phyloP scores from a whole-genome alignment of 345 rosid genomes.

The Theobroma cacao region DNA sequence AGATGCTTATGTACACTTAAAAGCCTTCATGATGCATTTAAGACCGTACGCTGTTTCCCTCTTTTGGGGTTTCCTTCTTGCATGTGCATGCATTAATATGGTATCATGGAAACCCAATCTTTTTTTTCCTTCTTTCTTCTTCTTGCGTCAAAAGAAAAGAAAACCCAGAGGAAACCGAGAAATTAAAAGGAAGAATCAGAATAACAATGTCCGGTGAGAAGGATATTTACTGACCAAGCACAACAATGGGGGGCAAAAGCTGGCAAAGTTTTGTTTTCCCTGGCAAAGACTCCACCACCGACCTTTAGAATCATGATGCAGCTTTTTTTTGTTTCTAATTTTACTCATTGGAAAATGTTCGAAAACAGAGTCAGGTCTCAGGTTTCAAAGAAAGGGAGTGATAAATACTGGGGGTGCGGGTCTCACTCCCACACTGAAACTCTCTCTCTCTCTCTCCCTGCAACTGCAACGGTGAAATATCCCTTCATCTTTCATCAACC shows the following conservation, averaged over 20 bases:
- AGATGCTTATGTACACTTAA: background rate
- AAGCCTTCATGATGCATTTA: background rate
- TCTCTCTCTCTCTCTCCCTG: background rate
- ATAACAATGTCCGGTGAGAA: background rate
- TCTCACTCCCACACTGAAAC: background rate
- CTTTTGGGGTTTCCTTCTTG: slow-evolving; percentile 25
- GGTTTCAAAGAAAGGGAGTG: background rate
- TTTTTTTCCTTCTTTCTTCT: background rate
- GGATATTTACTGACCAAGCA: background rate
- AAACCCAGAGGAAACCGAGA: background rate
- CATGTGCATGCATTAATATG: slow-evolving; percentile 18
- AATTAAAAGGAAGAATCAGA: background rate
- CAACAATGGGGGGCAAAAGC: background rate
- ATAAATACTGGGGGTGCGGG: background rate
- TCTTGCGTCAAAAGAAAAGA: background rate
- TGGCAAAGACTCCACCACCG: background rate
- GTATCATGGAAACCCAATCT: background rate
- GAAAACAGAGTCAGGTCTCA: slow-evolving; percentile 1
- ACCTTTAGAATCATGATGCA: background rate
- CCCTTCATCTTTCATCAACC: background rate
- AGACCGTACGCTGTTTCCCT: slow-evolving; percentile 29
- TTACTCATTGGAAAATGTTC: background rate
- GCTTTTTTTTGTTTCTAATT: background rate
- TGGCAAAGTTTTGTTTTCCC: background rate
- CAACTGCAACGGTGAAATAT: background rate